phyloP scores from a whole-genome alignment of 768 basidiomycete genomes.

The Boletus fagicola region DNA sequence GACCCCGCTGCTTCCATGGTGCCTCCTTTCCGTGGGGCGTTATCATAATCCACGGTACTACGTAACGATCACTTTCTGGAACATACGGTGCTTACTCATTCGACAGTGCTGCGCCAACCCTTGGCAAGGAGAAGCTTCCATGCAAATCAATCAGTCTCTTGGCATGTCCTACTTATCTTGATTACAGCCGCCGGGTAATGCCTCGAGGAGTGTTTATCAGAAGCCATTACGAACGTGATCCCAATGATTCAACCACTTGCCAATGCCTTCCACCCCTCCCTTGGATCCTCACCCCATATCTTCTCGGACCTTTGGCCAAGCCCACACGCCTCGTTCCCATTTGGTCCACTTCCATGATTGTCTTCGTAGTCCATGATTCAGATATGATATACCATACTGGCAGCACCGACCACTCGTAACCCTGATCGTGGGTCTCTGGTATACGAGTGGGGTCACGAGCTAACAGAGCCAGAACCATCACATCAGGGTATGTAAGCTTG shows the following conservation, averaged over 20 bases:
- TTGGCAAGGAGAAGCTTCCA: conserved; percentile 13
- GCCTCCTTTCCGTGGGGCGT: neutral
- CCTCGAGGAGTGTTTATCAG: conserved; percentile 13
- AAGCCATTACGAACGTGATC: conserved; percentile 10
- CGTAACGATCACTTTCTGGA: neutral
- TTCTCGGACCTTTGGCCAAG: neutral
- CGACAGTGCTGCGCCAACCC: neutral
- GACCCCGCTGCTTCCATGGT: neutral
- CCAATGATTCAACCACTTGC: neutral
- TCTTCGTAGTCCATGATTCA: neutral
- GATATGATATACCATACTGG: neutral
- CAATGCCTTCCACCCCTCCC: neutral
- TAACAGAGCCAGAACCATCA: neutral
- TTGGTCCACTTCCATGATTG: neutral
- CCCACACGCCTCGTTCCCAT: neutral
- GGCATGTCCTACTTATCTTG: conserved; percentile 4
- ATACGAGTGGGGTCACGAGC: conserved; percentile 4
- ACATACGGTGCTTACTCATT: neutral
- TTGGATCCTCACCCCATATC: neutral
- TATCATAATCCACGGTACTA: conserved; percentile 1
- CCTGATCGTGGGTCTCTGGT: neutral
- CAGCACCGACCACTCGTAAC: neutral
- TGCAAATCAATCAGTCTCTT: conserved; percentile 18
- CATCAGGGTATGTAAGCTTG: conserved; percentile 2
- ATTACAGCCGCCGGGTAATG: neutral